phyloP scores from a whole-genome alignment of 2,329 filamentous ascomycete species.

The Lachnellula suecica region DNA sequence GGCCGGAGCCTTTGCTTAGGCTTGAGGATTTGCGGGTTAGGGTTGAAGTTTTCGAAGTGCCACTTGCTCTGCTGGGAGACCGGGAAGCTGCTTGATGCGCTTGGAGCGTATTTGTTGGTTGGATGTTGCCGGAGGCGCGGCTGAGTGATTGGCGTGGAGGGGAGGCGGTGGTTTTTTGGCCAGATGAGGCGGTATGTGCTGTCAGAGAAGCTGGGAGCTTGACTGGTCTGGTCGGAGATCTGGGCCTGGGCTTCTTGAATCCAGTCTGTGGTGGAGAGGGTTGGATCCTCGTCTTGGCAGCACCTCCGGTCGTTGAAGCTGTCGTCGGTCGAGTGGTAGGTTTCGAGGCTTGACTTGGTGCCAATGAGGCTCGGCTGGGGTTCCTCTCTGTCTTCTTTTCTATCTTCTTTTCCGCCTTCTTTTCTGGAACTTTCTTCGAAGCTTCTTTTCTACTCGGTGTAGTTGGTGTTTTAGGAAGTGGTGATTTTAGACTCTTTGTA shows the following conservation, averaged over 20 bases:
- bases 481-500: conserved; percentile 29
- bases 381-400: conserved; percentile 24
- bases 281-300: conserved; percentile 26
- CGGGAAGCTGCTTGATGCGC: conserved; percentile 33
- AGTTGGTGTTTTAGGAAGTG: conserved; percentile 38
- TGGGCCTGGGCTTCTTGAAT: conserved; percentile 59
- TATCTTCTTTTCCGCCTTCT: conserved; percentile 13
- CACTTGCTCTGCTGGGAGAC: conserved; percentile 29
- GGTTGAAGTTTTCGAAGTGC: conserved; percentile 15
- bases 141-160: conserved; percentile 41
- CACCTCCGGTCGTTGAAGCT: conserved; percentile 14
- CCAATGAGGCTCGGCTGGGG: conserved; percentile 8
- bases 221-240: conserved; percentile 68
- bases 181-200: conserved; percentile 69
- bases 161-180: conserved; percentile 55
- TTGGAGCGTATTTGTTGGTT: conserved; percentile 29
- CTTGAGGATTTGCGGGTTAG: conserved; percentile 27
- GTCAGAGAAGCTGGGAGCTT: conserved; percentile 66
- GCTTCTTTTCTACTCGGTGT: conserved; percentile 30
- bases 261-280: conserved; percentile 31
- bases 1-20: conserved; percentile 21
- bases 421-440: conserved; percentile 14
- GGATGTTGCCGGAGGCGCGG: conserved; percentile 37
- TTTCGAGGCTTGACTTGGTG: conserved; percentile 18
- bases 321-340: conserved; percentile 22